phyloP scores from a whole-genome alignment of 2,329 filamentous ascomycete genomes.

The Botryotinia globosa region DNA sequence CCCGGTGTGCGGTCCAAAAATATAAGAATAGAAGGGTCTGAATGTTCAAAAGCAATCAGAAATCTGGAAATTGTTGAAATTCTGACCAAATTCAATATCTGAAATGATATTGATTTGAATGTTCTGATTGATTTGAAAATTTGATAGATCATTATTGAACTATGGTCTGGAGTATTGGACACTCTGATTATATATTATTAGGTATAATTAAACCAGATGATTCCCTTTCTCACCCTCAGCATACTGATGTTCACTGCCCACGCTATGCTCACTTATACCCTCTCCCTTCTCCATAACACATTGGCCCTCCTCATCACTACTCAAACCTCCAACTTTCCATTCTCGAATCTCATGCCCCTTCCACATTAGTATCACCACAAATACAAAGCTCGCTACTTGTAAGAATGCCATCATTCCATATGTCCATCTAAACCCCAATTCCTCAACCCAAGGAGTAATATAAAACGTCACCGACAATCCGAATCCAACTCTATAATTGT shows the following conservation, averaged over 20 bases:
- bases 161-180: no score
- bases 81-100: no score
- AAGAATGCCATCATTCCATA: constrained; percentile 45
- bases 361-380: constrained; percentile 36
- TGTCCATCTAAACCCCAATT: constrained; percentile 42
- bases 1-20: no score
- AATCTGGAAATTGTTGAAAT: no score
- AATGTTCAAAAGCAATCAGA: no score
- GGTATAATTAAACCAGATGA: neutral
- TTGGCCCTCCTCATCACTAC: constrained; percentile 35
- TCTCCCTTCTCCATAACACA: constrained; percentile 24
- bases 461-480: constrained; percentile 44
- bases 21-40: no score
- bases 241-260: neutral
- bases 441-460: constrained; percentile 41
- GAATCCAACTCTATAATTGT: constrained; percentile 40
- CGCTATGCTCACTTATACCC: neutral
- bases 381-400: constrained; percentile 32
- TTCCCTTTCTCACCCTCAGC: neutral
- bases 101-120: no score
- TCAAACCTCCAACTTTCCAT: constrained; percentile 22
- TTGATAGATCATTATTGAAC: no score
- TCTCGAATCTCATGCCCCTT: constrained; percentile 34
- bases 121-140: no score
- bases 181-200: neutral